Base-by-base conservation (phyloP, 495 filamentous ascomycete species). In the Penicillium silybi region DNA sequence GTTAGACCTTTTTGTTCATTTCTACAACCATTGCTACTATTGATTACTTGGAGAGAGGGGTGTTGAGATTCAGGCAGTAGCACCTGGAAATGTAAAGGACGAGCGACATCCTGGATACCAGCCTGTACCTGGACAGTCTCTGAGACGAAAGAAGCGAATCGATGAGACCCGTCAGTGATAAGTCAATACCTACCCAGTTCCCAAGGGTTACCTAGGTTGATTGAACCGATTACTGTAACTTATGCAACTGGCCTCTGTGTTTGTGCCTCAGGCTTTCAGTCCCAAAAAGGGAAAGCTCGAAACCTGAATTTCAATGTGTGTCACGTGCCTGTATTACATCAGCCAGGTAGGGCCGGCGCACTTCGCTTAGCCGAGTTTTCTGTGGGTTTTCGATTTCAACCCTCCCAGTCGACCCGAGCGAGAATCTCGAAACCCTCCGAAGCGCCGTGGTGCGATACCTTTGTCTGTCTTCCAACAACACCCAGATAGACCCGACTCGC, bases 361-460 rank as follows among this genome's bases (percentile, higher is more conserved):
- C 40, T 69, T 77, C 73, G 73, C 73, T 77, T 77, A 77, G 70
- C 67, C 65, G 60, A 70, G 51, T 73, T 75, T 75, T 73, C 65
- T 75, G 72, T 75, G 72, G 72, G 72, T 70, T 75, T 72, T 71
- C 29, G 58, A 59, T 69, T 71, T 64, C 58, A 61, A 64, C 61
- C 63, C 66, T 53, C 54, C 59, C 64, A 61, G 67, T 62, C 58
- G 66, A 70, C 61, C 62, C 58, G 66, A 66, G 60, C 63, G 62
- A 61, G 51, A 67, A 64, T 59, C 54, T 63, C 63, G 67, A 74
- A 68, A 66, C 58, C 59, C 65, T 65, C 70, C 59, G 59, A 67
- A 59, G 29, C 66, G 64, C 63, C 52, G 66, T 67, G 67, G 67
- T 68, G 70, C 65, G 67, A 67, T 69, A 68, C 63, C 60, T 60